Evolutionary conservation across 768 basidiomycete genomes (phyloP), one percentile per base, ranked within the genome.

Genomic region (Xerocomellus amylosporus): DNA sequence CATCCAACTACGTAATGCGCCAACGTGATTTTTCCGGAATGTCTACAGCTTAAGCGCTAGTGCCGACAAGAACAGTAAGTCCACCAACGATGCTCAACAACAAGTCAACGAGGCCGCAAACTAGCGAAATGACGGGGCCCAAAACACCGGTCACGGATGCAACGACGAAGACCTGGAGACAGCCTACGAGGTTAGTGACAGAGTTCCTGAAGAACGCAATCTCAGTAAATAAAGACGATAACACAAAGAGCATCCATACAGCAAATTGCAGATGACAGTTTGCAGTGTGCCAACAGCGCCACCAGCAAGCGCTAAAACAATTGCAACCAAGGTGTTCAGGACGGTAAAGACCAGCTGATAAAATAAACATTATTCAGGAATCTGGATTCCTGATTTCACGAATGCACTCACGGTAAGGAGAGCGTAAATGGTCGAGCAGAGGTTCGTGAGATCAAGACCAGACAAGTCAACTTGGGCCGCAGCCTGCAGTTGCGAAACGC

Each of bases 1-100:
- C 38, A 31, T 7, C 36, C 14, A 39, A 48, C 50, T 43, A 56
- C 56, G 19, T 31, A 9, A 38, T 52, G 42, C 55, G 38, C 57
- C n/a, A 49, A 42, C 30, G 24, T 15, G 9, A 19, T 15, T 37
- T 46, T 50, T 42, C 15, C 8, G 5, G 2, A 15, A 7, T 5
- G 30, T 13, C 26, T 30, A 42, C 1, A 24, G 4, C 24, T 33
- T 44, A 48, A 5, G 19, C 0, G 38, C 10, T n/a, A 13, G 8
- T 19, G 2, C 12, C 30, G 9, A 26, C 51, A 2, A 43, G 13
- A 8, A 54, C 14, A 2, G 17, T 24, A 7, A 30, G 26, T 4
- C 26, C 22, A 7, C 3, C 13, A 15, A 52, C 26, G 2, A 59
- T 48, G n/a, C 5, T 2, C 30, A 53, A n/a, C 22, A 59, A 6